phyloP scores from a whole-genome alignment of 495 filamentous ascomycete genomes.

The Aspergillus sclerotioniger region DNA sequence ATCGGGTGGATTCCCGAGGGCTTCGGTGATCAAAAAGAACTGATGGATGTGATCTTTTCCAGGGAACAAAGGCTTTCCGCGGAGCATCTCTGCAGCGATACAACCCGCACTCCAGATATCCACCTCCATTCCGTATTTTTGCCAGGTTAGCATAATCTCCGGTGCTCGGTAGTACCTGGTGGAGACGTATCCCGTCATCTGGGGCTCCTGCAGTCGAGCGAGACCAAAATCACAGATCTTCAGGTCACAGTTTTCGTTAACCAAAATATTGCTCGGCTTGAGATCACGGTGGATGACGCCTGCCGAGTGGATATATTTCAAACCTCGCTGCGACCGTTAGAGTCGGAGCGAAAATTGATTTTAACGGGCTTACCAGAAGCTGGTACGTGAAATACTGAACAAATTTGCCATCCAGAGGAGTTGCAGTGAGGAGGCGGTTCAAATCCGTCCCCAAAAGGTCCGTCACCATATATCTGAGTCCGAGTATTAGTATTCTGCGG shows the following conservation, averaged over 20 bases:
- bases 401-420: conserved; percentile 96
- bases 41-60: conserved; percentile 99
- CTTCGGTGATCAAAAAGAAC: conserved; percentile 97
- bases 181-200: conserved; percentile 99
- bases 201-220: conserved; percentile 94
- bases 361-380: conserved; percentile 65
- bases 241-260: conserved; percentile 98
- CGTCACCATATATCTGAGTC: conserved; percentile 88
- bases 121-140: conserved; percentile 98
- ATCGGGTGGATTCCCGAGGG: conserved; percentile 91
- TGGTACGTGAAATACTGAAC: conserved; percentile 99
- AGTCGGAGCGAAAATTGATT: conserved; percentile 7
- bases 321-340: conserved; percentile 64
- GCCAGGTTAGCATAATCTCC: conserved; percentile 99
- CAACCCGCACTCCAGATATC: conserved; percentile 99
- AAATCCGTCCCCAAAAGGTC: conserved; percentile 96
- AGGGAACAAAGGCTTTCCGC: conserved; percentile 95
- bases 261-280: conserved; percentile 95
- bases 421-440: conserved; percentile 87
- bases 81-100: conserved; percentile 98
- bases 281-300: conserved; percentile 96
- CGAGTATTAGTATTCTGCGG: not conserved
- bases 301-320: conserved; percentile 99
- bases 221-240: conserved; percentile 99
- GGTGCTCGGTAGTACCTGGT: conserved; percentile 98